Conservation (phyloP, 495 filamentous ascomycete genomes). For the Aspergillus ostianus region DNA sequence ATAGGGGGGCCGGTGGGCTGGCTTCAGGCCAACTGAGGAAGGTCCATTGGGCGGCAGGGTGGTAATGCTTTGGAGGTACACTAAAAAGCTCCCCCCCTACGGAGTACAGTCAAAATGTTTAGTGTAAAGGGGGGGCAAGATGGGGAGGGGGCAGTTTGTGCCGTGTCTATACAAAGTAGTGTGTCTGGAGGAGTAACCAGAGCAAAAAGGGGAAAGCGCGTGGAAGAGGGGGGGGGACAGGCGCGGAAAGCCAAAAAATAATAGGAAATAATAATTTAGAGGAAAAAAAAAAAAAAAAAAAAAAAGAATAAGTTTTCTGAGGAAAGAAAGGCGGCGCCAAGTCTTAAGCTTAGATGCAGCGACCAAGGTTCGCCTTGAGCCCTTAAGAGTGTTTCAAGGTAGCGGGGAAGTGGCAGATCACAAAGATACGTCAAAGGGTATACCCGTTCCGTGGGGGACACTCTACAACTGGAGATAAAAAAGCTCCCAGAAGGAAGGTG, state of each 20-base stretch:
- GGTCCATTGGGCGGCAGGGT: background rate
- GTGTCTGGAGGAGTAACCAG: slow-evolving; percentile 14
- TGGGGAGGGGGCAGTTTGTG: slow-evolving; percentile 17
- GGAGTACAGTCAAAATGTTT: slow-evolving; percentile 4
- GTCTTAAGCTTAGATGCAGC: slow-evolving; percentile 34
- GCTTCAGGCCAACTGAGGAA: background rate
- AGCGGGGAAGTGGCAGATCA: slow-evolving; percentile 41
- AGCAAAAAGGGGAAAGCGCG: slow-evolving; percentile 20
- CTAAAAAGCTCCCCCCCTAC: slow-evolving; percentile 3
- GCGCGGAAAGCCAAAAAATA: slow-evolving; percentile 2
- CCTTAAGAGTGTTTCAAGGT: slow-evolving; percentile 36
- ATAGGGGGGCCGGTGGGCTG: background rate
- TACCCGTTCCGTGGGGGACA: slow-evolving; percentile 34
- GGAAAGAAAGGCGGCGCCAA: slow-evolving; percentile 31
- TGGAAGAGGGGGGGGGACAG: slow-evolving; percentile 5
- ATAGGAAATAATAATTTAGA: slow-evolving; percentile 14
- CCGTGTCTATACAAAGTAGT: slow-evolving; percentile 22
- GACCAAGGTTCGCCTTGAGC: slow-evolving; percentile 38
- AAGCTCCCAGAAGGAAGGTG: slow-evolving; percentile 15
- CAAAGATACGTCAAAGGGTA: slow-evolving; percentile 42
- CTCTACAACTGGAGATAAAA: slow-evolving; percentile 16
- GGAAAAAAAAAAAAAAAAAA: slow-evolving; percentile 16
- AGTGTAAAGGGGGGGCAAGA: slow-evolving; percentile 10
- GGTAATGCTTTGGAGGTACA: background rate
- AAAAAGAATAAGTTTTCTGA: slow-evolving; percentile 1